phyloP scores from a whole-genome alignment of 2,329 filamentous ascomycete genomes.

The Cladophialophora psammophila region DNA sequence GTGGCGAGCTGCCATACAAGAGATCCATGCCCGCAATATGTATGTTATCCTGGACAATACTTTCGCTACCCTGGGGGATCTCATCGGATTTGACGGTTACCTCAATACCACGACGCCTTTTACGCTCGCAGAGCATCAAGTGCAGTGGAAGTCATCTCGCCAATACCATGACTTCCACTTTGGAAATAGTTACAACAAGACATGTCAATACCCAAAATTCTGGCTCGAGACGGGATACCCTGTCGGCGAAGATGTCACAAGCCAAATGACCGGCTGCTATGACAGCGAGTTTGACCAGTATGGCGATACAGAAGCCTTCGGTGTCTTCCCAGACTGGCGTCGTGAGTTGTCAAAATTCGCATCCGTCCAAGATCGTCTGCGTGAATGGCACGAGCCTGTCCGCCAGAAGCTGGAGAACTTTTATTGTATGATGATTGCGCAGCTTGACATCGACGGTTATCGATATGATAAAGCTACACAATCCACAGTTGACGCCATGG shows the following conservation, averaged over 20 bases:
- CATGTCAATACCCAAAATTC: slow-evolving; percentile 67
- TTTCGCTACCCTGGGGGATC: slow-evolving; percentile 68
- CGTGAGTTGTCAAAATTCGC: slow-evolving; percentile 71
- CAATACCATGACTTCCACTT: slow-evolving; percentile 66
- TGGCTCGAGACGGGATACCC: slow-evolving; percentile 66
- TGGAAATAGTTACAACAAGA: slow-evolving; percentile 61
- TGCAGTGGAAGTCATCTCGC: slow-evolving; percentile 62
- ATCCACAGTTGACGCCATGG: slow-evolving; percentile 67
- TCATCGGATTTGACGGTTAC: slow-evolving; percentile 68
- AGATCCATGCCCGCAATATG: slow-evolving; percentile 69
- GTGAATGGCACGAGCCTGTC: slow-evolving; percentile 68
- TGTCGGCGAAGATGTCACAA: slow-evolving; percentile 56
- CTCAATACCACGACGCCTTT: slow-evolving; percentile 67
- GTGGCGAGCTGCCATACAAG: slow-evolving; percentile 65
- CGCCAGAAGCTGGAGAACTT: slow-evolving; percentile 65
- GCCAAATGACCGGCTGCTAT: slow-evolving; percentile 63
- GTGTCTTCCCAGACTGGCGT: slow-evolving; percentile 68
- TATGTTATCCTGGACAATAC: slow-evolving; percentile 73
- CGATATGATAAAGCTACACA: slow-evolving; percentile 73
- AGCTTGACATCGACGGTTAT: slow-evolving; percentile 71
- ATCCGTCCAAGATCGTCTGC: slow-evolving; percentile 70
- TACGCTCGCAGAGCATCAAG: slow-evolving; percentile 62
- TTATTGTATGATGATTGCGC: slow-evolving; percentile 68
- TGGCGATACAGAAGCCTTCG: slow-evolving; percentile 69
- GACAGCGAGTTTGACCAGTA: slow-evolving; percentile 71